phyloP scores from a whole-genome alignment of 306 rosid species.

The Cicer arietinum region DNA sequence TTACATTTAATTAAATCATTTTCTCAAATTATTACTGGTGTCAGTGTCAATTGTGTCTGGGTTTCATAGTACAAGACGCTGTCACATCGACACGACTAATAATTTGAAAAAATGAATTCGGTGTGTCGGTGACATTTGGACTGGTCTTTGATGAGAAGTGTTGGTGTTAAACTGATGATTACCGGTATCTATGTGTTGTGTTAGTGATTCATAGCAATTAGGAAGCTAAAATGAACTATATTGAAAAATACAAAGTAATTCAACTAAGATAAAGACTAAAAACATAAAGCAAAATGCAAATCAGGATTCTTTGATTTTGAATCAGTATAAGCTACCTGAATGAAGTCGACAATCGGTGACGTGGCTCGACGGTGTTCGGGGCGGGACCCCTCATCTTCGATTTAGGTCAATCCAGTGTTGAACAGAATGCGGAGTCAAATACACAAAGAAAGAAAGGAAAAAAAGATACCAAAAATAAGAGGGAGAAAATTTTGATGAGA shows the following conservation, averaged over 20 bases:
- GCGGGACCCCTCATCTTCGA: conserved; percentile 72
- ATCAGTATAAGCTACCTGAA: conserved; percentile 41
- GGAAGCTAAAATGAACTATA: neutral
- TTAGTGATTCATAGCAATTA: neutral
- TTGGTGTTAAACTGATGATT: too few species aligned
- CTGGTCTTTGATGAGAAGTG: too few species aligned
- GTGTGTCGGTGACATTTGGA: too few species aligned
- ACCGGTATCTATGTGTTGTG: too few species aligned
- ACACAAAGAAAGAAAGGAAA: neutral
- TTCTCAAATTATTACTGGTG: too few species aligned
- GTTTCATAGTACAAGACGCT: too few species aligned
- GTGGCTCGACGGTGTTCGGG: conserved; percentile 67
- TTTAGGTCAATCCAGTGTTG: conserved; percentile 47
- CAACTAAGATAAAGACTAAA: neutral
- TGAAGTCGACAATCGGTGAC: conserved; percentile 72
- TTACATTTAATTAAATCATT: too few species aligned
- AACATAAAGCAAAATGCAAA: conserved; percentile 2
- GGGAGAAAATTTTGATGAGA: conserved; percentile 6
- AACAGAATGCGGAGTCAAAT: conserved; percentile 7
- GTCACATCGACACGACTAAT: too few species aligned
- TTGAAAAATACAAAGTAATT: neutral
- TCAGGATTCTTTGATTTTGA: neutral
- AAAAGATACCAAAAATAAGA: too few species aligned
- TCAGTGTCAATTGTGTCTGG: too few species aligned
- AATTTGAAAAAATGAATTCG: too few species aligned